A percentile compares a stretch with the other conserved stretches of the same genome.
phyloP scores from a whole-genome alignment of 257 asterid genomes.

The Solanum pennellii region DNA sequence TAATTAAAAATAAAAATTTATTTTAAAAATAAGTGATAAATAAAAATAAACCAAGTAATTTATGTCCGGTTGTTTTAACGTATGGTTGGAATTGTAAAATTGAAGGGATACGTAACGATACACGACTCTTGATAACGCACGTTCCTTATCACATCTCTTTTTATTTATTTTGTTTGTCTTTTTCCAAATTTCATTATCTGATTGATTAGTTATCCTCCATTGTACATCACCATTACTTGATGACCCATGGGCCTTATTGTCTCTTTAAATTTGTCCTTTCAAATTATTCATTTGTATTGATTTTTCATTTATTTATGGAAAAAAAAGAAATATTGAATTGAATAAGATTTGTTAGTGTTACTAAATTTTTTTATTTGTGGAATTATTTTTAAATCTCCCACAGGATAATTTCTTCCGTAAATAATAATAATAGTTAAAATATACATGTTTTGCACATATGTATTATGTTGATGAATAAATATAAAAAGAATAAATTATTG shows the following conservation, averaged over 20 bases:
- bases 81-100: no score
- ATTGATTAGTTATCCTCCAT: neutral
- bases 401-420: neutral
- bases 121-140: neutral
- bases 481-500: neutral
- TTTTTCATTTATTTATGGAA: no score
- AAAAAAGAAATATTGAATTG: neutral
- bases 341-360: neutral
- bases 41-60: no score
- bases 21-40: fast-evolving
- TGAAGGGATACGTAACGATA: neutral
- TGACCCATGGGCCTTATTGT: neutral
- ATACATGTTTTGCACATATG: neutral
- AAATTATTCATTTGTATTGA: neutral
- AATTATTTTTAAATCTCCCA: neutral
- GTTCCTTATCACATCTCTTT: neutral
- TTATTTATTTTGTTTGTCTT: neutral
- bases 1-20: no score
- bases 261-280: neutral
- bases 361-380: neutral
- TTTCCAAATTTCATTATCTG: neutral
- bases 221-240: neutral
- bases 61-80: no score
- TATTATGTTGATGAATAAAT: neutral
- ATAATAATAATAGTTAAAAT: no score